These are phyloP conservation scores for Suillus subluteus DNA, from an alignment of 768 basidiomycete genomes.

Conservation along the genomic window DNA sequence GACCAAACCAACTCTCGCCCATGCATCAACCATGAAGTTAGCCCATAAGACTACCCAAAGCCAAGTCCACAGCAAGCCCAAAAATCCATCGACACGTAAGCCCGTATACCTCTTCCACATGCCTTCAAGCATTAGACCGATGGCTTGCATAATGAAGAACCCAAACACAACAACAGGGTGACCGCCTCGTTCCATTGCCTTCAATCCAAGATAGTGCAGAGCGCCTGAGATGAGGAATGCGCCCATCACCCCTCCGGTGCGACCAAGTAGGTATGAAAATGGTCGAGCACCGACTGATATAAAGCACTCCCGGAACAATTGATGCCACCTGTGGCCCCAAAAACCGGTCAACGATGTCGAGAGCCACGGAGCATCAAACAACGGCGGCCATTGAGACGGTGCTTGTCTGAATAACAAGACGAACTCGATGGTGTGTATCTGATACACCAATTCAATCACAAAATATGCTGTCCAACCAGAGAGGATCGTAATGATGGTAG, in stretches of 20 bases:
- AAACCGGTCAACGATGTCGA: constrained; percentile 62
- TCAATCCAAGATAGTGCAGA: constrained; percentile 60
- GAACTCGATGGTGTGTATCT: constrained; percentile 45
- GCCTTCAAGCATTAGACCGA: constrained; percentile 54
- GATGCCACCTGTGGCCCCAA: constrained; percentile 73
- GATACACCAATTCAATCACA: constrained; percentile 47
- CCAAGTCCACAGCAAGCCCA: constrained; percentile 56
- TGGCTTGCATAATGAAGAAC: constrained; percentile 61
- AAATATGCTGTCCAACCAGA: constrained; percentile 49
- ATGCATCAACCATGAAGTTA: constrained; percentile 49
- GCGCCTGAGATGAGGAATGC: constrained; percentile 63
- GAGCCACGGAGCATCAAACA: constrained; percentile 60
- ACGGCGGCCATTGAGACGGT: constrained; percentile 63
- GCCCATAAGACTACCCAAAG: constrained; percentile 53
- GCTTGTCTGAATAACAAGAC: constrained; percentile 51
- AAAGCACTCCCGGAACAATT: constrained; percentile 62
- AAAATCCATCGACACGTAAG: constrained; percentile 47
- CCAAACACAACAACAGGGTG: constrained; percentile 47
- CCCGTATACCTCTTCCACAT: constrained; percentile 49
- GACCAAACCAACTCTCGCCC: constrained; percentile 22
- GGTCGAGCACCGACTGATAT: constrained; percentile 53
- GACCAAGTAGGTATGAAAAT: constrained; percentile 46
- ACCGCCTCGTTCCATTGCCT: constrained; percentile 58
- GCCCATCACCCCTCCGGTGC: constrained; percentile 53
- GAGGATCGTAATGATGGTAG: constrained; percentile 46